Evolutionary conservation across 148 eudicot genomes (phyloP).

Genomic region (Drosera capensis): DNA sequence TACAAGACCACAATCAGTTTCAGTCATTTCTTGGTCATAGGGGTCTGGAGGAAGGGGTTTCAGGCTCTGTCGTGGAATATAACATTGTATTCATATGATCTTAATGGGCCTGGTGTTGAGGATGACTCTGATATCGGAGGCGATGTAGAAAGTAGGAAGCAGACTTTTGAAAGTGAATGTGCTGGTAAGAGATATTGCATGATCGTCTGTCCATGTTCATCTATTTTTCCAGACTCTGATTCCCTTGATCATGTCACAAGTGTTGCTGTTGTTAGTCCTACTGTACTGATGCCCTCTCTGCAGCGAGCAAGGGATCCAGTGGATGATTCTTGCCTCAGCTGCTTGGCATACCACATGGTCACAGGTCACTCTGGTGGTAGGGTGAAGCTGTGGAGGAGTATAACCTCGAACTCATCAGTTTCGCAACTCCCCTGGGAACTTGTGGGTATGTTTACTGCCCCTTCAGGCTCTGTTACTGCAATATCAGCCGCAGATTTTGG

Average conservation of each 20-base stretch:
- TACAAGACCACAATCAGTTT: constrained; percentile 17
- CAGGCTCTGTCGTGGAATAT: constrained; percentile 62
- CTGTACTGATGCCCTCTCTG: constrained; percentile 13
- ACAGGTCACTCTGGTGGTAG: constrained; percentile 72
- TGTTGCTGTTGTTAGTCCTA: constrained; percentile 36
- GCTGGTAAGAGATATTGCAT: constrained; percentile 41
- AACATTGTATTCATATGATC: constrained; percentile 35
- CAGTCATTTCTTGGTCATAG: constrained; percentile 43
- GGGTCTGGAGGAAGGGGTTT: constrained; percentile 44
- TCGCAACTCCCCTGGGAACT: constrained; percentile 47
- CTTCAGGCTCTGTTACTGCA: constrained; percentile 36
- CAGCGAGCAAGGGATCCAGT: constrained; percentile 18
- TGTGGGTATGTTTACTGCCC: constrained; percentile 58
- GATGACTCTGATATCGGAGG: constrained; percentile 11
- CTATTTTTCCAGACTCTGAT: constrained; percentile 39
- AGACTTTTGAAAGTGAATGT: constrained; percentile 34
- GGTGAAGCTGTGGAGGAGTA: constrained; percentile 72
- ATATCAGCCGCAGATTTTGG: constrained; percentile 57
- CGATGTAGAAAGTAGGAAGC: constrained; percentile 15
- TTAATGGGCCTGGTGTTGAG: constrained; percentile 14
- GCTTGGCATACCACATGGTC: constrained; percentile 51
- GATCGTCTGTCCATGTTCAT: constrained; percentile 38
- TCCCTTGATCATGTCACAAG: constrained; percentile 45
- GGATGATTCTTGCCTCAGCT: constrained; percentile 14
- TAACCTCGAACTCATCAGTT: constrained; percentile 17